Evolutionary conservation across 345 rosid genomes (phyloP), one percentile per base, ranked within the genome.

Genomic region (Aquilaria malaccensis): DNA sequence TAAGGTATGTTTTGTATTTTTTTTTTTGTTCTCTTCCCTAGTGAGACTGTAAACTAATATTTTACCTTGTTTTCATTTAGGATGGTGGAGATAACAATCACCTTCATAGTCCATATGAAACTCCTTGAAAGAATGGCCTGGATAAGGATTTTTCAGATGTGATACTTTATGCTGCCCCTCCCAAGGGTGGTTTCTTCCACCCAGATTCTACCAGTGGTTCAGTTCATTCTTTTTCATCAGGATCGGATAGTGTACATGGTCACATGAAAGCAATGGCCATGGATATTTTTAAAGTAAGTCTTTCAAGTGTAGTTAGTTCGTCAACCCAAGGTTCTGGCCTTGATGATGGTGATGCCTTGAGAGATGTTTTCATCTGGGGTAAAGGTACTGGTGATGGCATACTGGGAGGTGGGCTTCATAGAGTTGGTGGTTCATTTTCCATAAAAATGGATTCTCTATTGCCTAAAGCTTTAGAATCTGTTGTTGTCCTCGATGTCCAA

Each of bases 221-320:
- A 30, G 87, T 88, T 52, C 91, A 85, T 79, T 94, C 99, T 72
- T 67, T 94, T 74, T 90, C 96, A 55, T 94, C 99, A 22, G 99
- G 97, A 67, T 88, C 96, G 0, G 97, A 94, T 66, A 88, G 91
- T 69, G 67, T 94, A 67, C 92, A 87, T 79, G 87, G 94, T 65
- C 91, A 90, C 68, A 77, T 83, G 89, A 90, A 78, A 74, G 71
- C 81, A 60, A 81, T 77, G 83, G 69, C 71, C 50, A 68, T 82
- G 83, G 99, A 94, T 72, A 83, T 90, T 74, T 85, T 86, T 71
- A 86, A 97, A 80, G 96, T 94, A 70, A 94, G 99, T 79, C 72
- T 94, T 71, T 94, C 96, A 48, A 94, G 99, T 85, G 97, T 87
- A 65, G 85, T 84, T 72, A 86, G 94, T 70, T 84, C 89, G 52